Evolutionary conservation across 2,329 filamentous ascomycete species (phyloP), one percentile per base, ranked within the genome.

Genomic region (Didymella lethalis): DNA sequence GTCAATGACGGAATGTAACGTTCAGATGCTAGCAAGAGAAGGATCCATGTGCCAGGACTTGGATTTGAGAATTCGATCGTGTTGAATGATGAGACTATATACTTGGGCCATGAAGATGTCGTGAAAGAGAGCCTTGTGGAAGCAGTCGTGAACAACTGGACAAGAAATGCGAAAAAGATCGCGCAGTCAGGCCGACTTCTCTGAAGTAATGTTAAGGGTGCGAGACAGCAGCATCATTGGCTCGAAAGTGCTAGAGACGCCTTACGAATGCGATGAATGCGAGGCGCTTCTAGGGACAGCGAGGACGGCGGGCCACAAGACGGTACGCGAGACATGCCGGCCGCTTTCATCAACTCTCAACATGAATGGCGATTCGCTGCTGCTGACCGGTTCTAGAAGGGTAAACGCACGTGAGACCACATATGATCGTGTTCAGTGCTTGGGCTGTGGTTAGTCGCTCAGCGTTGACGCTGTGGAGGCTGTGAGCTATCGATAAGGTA

Each of bases 241-340:
- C 7, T 14, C 6, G 14, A 32, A 1, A 4, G 10, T n/a, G 8
- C 10, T 20, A 40, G n/a, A 31, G 6, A 18, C 23, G 49, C 26
- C 40, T 38, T 31, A 36, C 34, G 8, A 68, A 74, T 73, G 62
- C 71, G 71, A 73, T 16, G 54, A 69, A 75, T 72, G 61, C 72
- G 72, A 67, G 34, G 28, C 28, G 29, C 44, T 57, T 43, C 56
- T 44, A 20, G 32, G 5, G 11, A 20, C n/a, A 23, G 44, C 11
- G 11, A 28, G 23, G n/a, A 16, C 18, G 32, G 11, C 23, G 12
- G 44, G 32, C 31, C 38, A 46, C 23, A 6, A 25, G 36, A 29
- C 44, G n/a, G 16, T 14, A n/a, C 2, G 18, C 26, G 29, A 20
- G 32, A 16, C 46, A 44, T 2, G 18, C 10, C 16, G n/a, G 16